These are phyloP conservation scores for Myrica gale DNA, from an alignment of 306 rosid species.

Conservation along the genomic window DNA sequence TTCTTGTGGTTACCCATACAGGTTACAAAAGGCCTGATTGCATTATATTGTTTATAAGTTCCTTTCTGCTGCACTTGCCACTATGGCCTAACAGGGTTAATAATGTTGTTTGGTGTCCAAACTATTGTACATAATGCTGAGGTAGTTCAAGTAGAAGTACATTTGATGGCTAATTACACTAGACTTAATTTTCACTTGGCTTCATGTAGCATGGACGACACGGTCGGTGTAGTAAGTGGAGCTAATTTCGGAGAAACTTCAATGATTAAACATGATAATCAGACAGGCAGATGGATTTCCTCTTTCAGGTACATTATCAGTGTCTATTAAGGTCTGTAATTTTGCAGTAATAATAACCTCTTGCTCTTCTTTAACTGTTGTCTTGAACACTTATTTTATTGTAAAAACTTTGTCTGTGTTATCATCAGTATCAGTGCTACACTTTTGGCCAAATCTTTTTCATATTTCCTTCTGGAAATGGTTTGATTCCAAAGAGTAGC, in stretches of 20 bases:
- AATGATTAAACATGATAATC: slow-evolving; percentile 54
- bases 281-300: slow-evolving; percentile 69
- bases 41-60: not conserved
- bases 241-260: slow-evolving; percentile 47
- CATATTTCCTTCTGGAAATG: not conserved
- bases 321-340: not conserved
- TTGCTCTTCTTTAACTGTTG: too few species aligned
- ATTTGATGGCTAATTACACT: slow-evolving; percentile 12
- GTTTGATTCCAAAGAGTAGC: not conserved
- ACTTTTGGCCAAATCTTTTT: too few species aligned
- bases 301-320: slow-evolving; percentile 55
- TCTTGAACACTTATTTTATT: not conserved
- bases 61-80: not conserved
- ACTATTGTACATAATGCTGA: not conserved
- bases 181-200: slow-evolving; percentile 10
- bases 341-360: not conserved
- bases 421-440: not conserved
- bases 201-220: slow-evolving; percentile 59
- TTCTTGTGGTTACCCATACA: not conserved
- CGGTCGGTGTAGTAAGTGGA: slow-evolving; percentile 65
- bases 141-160: not conserved
- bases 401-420: not conserved
- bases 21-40: not conserved
- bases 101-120: not conserved
- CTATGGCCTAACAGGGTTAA: not conserved